Base-by-base conservation (phyloP, 129 eudicot genomes). In the Chrysanthemum lavandulifolium region DNA sequence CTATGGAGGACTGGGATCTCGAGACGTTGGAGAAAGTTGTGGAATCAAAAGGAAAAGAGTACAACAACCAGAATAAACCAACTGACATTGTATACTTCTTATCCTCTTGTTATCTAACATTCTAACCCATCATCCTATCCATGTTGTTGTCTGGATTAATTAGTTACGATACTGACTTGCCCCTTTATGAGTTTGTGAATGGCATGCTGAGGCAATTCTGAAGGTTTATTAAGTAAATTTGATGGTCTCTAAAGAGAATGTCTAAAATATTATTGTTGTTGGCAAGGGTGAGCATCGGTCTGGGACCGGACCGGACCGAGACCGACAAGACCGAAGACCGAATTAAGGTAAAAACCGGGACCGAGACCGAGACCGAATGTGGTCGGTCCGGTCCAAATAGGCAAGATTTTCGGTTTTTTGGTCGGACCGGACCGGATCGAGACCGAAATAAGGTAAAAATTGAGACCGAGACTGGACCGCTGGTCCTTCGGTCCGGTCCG, bases 1-100 rank as follows among this genome's bases (percentile, higher is more conserved):
- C 82, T 0, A 92, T 92, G 98, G 98, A 89, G 77, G 98, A 92
- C 8, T 92, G 97, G 97, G 97, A 91, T 70, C 89, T 78, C 40
- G 97, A 81, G 80, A 88, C 74, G 13, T 58, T 91, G 89, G 96
- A 81, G 80, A 83, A 92, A 88, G 98, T 90, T 78, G 82, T 92
- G 40, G 94, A 55, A 62, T 90, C 93, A 10, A 92, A 86, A 81
- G 90, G 95, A 79, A 81, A 83, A 31, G 96, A 92, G 79, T 89
- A 92, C 76, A 86, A 87, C 76, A 86, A 87, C 76, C 91, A 86
- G 85, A 92, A 92, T 69, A 92, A 83, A 80, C 98, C 98, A 68
- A 92, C 96, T 31, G 98, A 92, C 63, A 92, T 86, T 60, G 98
- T 89, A 82, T 16, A 10, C 61, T 45, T 54, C 47, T 78, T 77